Evolutionary conservation across 73 alveolate genomes (phyloP).

Genomic region (Breviolum minutum): DNA sequence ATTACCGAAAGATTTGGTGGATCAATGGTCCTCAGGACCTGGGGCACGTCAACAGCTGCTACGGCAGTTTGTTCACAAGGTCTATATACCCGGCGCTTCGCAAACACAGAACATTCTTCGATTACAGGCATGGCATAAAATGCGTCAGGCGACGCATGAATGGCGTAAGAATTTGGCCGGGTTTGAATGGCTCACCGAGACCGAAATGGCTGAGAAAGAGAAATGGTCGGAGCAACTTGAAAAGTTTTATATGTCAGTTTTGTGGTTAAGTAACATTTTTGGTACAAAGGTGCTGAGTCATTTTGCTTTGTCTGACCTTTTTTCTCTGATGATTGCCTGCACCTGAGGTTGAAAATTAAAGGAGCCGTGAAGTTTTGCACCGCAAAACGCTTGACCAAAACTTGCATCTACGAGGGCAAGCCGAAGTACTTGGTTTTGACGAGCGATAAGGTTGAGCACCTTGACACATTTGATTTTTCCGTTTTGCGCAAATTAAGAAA

Average conservation of each 20-base stretch:
- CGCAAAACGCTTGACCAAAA: background rate
- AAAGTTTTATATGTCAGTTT: background rate
- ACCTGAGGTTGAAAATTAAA: background rate
- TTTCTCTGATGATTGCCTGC: background rate
- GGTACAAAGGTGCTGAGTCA: background rate
- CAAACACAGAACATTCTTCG: background rate
- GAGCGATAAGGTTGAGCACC: slow-evolving; percentile 27
- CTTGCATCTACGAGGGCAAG: background rate
- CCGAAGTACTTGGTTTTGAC: slow-evolving; percentile 10
- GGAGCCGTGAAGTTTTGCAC: background rate
- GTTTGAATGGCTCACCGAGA: slow-evolving; percentile 4
- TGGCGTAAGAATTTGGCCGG: background rate
- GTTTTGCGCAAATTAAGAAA: background rate
- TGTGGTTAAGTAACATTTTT: background rate
- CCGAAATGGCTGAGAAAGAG: background rate
- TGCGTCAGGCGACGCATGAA: background rate
- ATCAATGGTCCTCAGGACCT: background rate
- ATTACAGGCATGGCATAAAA: background rate
- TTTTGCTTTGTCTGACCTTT: no score
- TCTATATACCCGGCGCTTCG: background rate
- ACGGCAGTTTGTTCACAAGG: background rate
- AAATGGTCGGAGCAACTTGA: background rate
- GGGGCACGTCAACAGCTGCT: background rate
- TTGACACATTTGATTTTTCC: background rate
- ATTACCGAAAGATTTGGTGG: background rate